phyloP scores from a whole-genome alignment of 768 basidiomycete species.

The Amanita jacksonii region DNA sequence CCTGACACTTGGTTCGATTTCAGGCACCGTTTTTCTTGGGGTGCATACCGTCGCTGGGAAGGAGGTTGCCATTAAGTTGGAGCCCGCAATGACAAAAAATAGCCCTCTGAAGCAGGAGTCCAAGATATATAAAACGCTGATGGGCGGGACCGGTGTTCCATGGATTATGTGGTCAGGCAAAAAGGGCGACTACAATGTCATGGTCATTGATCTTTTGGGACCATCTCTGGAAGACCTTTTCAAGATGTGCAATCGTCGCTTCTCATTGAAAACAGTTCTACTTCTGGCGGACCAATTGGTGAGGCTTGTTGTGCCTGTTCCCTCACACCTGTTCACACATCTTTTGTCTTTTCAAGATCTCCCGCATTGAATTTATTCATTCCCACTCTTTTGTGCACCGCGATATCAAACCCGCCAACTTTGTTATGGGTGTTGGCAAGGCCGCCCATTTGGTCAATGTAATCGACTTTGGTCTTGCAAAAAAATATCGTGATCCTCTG shows the following conservation, averaged over 20 bases:
- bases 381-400: slow-evolving; percentile 91
- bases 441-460: slow-evolving; percentile 74
- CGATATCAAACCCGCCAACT: slow-evolving; percentile 98
- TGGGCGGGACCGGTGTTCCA: slow-evolving; percentile 82
- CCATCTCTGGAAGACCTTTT: slow-evolving; percentile 83
- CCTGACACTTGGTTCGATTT: slow-evolving; percentile 11
- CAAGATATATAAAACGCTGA: slow-evolving; percentile 86
- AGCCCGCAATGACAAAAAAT: slow-evolving; percentile 47
- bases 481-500: slow-evolving; percentile 60
- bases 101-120: slow-evolving; percentile 82
- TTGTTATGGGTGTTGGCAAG: slow-evolving; percentile 78
- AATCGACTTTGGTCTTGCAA: slow-evolving; percentile 81
- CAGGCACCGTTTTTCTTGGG: slow-evolving; percentile 71
- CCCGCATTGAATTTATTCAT: slow-evolving; percentile 95
- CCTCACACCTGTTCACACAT: too few relatives aligned
- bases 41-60: slow-evolving; percentile 77
- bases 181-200: slow-evolving; percentile 92
- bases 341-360: slow-evolving; percentile 56
- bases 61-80: slow-evolving; percentile 77
- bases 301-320: slow-evolving; percentile 20
- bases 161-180: slow-evolving; percentile 90
- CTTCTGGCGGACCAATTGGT: slow-evolving; percentile 93
- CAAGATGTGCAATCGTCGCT: slow-evolving; percentile 85
- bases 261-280: slow-evolving; percentile 90
- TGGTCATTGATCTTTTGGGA: slow-evolving; percentile 95